phyloP scores from a whole-genome alignment of 1,284 basidiomycete species.

The Xerocomus minutiporus region DNA sequence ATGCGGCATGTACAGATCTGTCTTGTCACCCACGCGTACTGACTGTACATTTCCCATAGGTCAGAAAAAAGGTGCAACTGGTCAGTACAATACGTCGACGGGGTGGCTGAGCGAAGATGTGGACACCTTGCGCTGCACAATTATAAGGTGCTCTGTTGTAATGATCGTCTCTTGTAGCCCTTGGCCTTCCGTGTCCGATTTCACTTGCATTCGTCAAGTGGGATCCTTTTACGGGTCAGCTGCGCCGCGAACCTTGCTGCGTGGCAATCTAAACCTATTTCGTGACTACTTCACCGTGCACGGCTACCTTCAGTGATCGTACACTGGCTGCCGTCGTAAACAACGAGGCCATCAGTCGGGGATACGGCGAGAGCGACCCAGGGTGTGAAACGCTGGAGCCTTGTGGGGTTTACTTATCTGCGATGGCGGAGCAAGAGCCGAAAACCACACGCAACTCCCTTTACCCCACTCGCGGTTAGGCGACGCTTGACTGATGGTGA shows the following conservation, averaged over 20 bases:
- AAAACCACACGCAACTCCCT: conserved; percentile 10
- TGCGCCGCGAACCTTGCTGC: conserved; percentile 11
- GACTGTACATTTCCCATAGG: conserved; percentile 33
- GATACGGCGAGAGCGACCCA: conserved; percentile 1
- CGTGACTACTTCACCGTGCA: conserved; percentile 14
- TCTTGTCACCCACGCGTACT: conserved; percentile 7
- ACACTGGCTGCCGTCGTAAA: conserved; percentile 2
- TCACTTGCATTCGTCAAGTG: conserved; percentile 3
- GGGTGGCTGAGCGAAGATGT: conserved; percentile 33
- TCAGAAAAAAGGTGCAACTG: conserved; percentile 49
- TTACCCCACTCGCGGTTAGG: conserved; percentile 17
- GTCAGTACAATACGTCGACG: conserved; percentile 48
- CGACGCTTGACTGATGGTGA: conserved; percentile 21
- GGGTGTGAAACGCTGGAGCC: conserved; percentile 8
- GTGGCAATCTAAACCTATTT: conserved; percentile 7
- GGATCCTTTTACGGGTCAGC: conserved; percentile 11
- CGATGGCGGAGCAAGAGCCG: conserved; percentile 13
- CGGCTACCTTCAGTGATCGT: conserved; percentile 14
- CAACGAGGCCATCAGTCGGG: conserved; percentile 1
- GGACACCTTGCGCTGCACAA: conserved; percentile 9
- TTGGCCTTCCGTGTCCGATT: conserved; percentile 5
- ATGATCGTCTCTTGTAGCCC: conserved; percentile 1
- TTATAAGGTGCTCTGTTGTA: conserved; percentile 3
- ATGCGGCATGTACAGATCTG: conserved; percentile 28
- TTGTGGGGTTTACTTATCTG: conserved; percentile 13